Evolutionary conservation across 202 grass and related monocot genomes (phyloP).

Genomic region (Miscanthus sacchariflorus): DNA sequence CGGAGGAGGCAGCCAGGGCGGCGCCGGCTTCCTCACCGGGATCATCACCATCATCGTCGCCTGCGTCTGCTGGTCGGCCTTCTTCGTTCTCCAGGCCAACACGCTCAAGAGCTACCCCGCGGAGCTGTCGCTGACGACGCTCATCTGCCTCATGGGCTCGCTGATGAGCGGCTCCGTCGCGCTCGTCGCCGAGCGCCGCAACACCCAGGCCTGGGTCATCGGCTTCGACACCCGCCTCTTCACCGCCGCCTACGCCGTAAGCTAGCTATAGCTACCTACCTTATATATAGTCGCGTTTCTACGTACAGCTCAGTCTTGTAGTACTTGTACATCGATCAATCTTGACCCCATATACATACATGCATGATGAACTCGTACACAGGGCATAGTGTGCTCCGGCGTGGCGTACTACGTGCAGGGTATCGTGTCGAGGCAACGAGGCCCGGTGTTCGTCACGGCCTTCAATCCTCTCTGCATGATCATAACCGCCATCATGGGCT

Average conservation of each 20-base stretch:
- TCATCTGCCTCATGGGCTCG: slow-evolving; percentile 82
- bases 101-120: slow-evolving; percentile 82
- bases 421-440: slow-evolving; percentile 74
- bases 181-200: slow-evolving; percentile 65
- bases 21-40: slow-evolving; percentile 65
- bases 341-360: background rate
- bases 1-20: background rate
- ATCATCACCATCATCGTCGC: slow-evolving; percentile 65
- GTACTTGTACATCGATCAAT: background rate
- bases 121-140: slow-evolving; percentile 70
- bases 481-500: slow-evolving; percentile 76
- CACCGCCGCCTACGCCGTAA: slow-evolving; percentile 86
- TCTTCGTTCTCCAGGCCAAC: slow-evolving; percentile 94
- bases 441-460: slow-evolving; percentile 93
- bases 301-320: no score
- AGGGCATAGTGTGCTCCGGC: slow-evolving; percentile 92
- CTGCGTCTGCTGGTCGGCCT: slow-evolving; percentile 78
- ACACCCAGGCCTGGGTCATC: slow-evolving; percentile 73
- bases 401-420: slow-evolving; percentile 93
- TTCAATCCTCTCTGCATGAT: slow-evolving; percentile 99
- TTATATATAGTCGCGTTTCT: no score
- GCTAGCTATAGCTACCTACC: background rate
- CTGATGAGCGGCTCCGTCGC: slow-evolving; percentile 64
- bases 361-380: background rate
- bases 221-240: slow-evolving; percentile 90